These are phyloP conservation scores for Ustanciosporium gigantosporum DNA, from an alignment of 1,284 basidiomycete genomes.

Conservation along the genomic window DNA sequence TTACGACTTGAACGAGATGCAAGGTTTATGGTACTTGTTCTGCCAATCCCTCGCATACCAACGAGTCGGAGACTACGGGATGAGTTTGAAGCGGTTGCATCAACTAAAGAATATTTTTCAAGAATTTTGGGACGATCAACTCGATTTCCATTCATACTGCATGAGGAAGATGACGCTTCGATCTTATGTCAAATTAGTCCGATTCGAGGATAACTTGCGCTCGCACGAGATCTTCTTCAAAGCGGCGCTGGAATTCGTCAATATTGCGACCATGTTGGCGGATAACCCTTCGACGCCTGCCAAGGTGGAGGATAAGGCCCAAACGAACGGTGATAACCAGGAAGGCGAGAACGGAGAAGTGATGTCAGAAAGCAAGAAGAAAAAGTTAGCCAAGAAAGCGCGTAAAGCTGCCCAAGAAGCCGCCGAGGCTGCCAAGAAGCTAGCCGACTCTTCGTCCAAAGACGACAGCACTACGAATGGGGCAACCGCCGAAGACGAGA, in stretches of 20 bases:
- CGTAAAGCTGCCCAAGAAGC: constrained; percentile 29
- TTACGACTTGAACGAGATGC: constrained; percentile 91
- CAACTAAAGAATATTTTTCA: constrained; percentile 81
- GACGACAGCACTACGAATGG: constrained; percentile 3
- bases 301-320: constrained; percentile 46
- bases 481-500: constrained; percentile 72
- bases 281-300: constrained; percentile 54
- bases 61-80: constrained; percentile 71
- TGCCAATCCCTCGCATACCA: constrained; percentile 79
- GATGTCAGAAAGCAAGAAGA: constrained; percentile 19
- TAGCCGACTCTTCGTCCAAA: constrained; percentile 26
- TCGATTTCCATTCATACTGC: constrained; percentile 96
- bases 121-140: constrained; percentile 92
- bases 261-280: constrained; percentile 69
- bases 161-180: constrained; percentile 85
- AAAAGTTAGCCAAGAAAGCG: constrained; percentile 32
- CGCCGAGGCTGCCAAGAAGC: constrained; percentile 22
- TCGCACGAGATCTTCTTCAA: constrained; percentile 76
- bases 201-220: constrained; percentile 79
- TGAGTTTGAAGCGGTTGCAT: constrained; percentile 85
- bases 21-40: constrained; percentile 82
- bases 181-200: constrained; percentile 77
- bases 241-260: constrained; percentile 73
- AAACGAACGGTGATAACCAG: no score
- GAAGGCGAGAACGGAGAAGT: constrained; percentile 11